A percentile compares a stretch with the other conserved stretches of the same genome.
These are phyloP conservation scores for Hortiboletus campestris DNA, from an alignment of 768 basidiomycete genomes.

Conservation along the genomic window DNA sequence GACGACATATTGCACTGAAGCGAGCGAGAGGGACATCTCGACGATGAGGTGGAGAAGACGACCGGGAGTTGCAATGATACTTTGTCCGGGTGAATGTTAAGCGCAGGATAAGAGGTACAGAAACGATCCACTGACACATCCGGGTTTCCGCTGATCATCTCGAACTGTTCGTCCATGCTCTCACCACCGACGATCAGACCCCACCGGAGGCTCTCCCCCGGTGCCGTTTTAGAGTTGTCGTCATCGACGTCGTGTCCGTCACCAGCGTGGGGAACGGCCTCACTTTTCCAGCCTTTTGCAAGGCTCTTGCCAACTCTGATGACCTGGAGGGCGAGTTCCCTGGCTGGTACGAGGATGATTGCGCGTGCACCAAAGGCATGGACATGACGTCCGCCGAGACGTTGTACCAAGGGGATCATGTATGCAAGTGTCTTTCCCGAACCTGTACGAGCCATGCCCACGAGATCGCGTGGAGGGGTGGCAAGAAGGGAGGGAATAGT, in stretches of 20 bases:
- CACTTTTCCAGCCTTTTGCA: conserved; percentile 72
- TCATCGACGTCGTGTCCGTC: conserved; percentile 53
- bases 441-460: conserved; percentile 98
- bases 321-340: conserved; percentile 93
- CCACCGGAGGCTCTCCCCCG: conserved; percentile 75
- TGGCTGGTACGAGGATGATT: conserved; percentile 85
- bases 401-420: conserved; percentile 86
- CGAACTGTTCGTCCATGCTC: conserved; percentile 92
- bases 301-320: conserved; percentile 94
- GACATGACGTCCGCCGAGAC: conserved; percentile 78
- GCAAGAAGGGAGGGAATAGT: conserved; percentile 83
- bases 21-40: conserved; percentile 93
- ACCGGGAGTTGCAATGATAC: conserved; percentile 97
- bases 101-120: conserved; percentile 2
- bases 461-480: conserved; percentile 85
- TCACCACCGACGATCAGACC: conserved; percentile 95
- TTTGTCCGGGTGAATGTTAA: conserved; percentile 32
- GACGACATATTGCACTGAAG: conserved; percentile 84
- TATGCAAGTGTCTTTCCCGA: conserved; percentile 98
- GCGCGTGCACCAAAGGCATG: conserved; percentile 81
- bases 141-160: conserved; percentile 90
- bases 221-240: conserved; percentile 44
- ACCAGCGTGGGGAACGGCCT: conserved; percentile 68
- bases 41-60: conserved; percentile 94
- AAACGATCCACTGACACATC: conserved; percentile 70